These are phyloP conservation scores for Aleurites moluccanus DNA, from an alignment of 441 rosid genomes.

Conservation along the genomic window DNA sequence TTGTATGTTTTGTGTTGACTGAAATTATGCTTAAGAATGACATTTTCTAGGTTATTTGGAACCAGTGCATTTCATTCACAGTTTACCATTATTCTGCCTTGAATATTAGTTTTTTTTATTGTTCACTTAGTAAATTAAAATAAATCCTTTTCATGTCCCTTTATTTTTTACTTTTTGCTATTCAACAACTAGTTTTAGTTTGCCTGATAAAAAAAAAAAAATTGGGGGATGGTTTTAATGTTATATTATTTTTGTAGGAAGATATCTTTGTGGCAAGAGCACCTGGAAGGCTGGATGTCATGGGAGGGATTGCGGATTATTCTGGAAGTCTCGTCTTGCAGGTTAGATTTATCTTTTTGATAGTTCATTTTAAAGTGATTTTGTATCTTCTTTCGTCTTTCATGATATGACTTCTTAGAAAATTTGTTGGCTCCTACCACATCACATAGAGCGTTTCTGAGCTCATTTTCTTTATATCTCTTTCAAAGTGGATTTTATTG, in stretches of 20 bases:
- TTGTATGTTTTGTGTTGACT: neutral
- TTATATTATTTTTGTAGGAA: conserved; percentile 51
- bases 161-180: neutral
- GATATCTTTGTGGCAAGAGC: conserved; percentile 96
- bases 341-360: conserved; percentile 45
- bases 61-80: conserved; percentile 6
- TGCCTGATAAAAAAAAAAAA: neutral
- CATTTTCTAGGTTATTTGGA: neutral
- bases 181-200: neutral
- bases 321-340: conserved; percentile 99
- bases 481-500: neutral
- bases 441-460: neutral
- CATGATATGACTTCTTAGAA: neutral
- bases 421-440: neutral
- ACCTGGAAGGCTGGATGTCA: conserved; percentile 98
- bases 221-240: neutral
- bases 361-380: neutral
- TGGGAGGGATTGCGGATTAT: conserved; percentile 99
- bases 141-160: neutral
- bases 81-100: neutral
- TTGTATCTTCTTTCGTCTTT: neutral
- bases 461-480: neutral
- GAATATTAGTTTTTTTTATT: neutral
- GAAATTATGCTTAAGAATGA: conserved; percentile 1
- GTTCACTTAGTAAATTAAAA: neutral